Conservation (phyloP, 129 eudicot species). For the Saposhnikovia divaricata region DNA sequence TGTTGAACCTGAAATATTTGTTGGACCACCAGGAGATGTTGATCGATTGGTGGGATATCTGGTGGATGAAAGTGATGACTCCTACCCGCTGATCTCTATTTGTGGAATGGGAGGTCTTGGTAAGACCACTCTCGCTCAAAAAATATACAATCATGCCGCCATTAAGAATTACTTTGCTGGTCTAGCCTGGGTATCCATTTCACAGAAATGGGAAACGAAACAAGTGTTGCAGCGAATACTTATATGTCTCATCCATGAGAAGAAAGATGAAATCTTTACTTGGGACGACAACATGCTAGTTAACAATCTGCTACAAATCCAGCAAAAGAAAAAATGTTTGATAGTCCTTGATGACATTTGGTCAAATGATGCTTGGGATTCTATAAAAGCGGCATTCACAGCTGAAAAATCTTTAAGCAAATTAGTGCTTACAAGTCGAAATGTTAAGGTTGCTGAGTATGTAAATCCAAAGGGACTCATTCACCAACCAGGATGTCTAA, state of each 20-base stretch:
- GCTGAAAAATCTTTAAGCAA: neutral
- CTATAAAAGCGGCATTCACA: neutral
- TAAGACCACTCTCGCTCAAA: neutral
- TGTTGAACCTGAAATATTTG: neutral
- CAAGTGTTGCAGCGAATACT: neutral
- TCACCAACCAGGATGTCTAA: neutral
- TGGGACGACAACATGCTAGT: neutral
- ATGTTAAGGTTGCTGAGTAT: neutral
- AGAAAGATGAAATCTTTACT: neutral
- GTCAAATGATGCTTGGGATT: constrained; percentile 1
- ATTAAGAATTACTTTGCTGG: neutral
- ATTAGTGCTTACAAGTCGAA: neutral
- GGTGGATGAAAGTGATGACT: neutral
- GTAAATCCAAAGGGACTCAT: neutral
- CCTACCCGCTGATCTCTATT: neutral
- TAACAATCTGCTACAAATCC: neutral
- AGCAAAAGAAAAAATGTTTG: neutral
- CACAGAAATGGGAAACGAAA: neutral
- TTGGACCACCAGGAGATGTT: neutral
- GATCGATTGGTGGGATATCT: neutral
- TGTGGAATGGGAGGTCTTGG: neutral
- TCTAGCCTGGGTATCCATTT: neutral
- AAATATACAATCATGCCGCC: neutral
- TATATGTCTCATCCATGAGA: neutral
- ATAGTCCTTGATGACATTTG: neutral